A percentile compares a stretch with the other conserved stretches of the same genome.
Conservation (phyloP, 108 stramenopile genomes). For the Parietichytrium sp. region DNA sequence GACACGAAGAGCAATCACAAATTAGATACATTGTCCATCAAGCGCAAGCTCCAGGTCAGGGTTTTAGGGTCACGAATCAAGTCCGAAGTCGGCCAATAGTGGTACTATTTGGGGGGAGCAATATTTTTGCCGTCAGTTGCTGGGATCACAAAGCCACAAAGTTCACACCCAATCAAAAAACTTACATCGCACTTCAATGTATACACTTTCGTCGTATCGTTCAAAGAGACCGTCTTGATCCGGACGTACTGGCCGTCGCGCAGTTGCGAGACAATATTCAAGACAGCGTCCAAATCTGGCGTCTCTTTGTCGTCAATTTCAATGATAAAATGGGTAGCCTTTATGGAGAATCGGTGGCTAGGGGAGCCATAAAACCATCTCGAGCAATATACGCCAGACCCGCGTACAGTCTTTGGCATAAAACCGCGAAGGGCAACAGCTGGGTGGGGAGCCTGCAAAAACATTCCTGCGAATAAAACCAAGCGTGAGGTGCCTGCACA, state of each 20-base stretch:
- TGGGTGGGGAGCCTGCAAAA: background rate
- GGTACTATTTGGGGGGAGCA: no score
- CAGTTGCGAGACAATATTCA: background rate
- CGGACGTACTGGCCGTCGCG: background rate
- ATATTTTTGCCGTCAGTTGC: no score
- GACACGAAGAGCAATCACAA: no score
- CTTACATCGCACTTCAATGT: background rate
- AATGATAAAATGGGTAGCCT: background rate
- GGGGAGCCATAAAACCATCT: background rate
- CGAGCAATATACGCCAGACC: conserved; percentile 2
- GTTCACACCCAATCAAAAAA: no score
- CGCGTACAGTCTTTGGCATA: background rate
- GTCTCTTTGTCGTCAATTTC: background rate
- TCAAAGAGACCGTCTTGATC: background rate
- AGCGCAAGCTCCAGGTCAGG: background rate
- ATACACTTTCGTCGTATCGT: background rate
- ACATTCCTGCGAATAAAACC: background rate
- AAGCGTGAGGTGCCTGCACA: background rate
- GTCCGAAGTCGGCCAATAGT: conserved; percentile 46
- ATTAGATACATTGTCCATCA: no score
- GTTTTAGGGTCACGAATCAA: conserved; percentile 2
- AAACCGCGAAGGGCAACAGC: conserved; percentile 10
- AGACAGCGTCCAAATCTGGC: background rate
- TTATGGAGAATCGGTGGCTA: background rate
- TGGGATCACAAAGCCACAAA: no score